Evolutionary conservation across 352 stramenopile species (phyloP).

Genomic region (Pythium monospermum): DNA sequence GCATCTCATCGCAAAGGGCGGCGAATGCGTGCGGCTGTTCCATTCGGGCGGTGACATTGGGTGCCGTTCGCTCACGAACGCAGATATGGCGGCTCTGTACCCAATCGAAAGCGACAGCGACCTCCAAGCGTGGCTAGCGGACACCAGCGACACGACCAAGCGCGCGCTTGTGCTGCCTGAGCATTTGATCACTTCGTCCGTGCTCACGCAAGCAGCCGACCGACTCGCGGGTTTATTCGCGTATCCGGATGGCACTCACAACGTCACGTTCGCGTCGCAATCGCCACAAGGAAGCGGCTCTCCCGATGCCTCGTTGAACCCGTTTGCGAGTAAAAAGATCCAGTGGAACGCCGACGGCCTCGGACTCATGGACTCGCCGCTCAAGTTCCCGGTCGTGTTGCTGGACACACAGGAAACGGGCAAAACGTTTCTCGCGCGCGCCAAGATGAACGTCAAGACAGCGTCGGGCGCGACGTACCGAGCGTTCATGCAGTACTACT

Average conservation of each 20-base stretch:
- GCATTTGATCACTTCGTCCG: constrained; percentile 38
- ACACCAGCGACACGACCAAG: constrained; percentile 25
- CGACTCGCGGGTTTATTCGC: constrained; percentile 56
- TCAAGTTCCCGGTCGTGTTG: constrained; percentile 71
- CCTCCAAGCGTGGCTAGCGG: constrained; percentile 37
- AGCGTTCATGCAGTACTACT: constrained; percentile 83
- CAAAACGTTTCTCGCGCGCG: constrained; percentile 43
- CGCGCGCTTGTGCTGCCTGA: constrained; percentile 68
- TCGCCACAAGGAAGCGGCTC: constrained; percentile 64
- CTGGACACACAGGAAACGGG: constrained; percentile 35
- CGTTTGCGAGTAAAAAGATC: constrained; percentile 47
- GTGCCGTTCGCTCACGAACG: constrained; percentile 46
- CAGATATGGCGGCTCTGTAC: constrained; percentile 54
- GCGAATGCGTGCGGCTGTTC: constrained; percentile 76
- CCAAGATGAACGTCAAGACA: constrained; percentile 47
- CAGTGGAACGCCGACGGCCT: constrained; percentile 63
- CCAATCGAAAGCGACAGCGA: constrained; percentile 39
- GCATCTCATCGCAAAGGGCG: constrained; percentile 52
- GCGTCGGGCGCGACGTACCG: constrained; percentile 52
- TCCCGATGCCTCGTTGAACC: constrained; percentile 60
- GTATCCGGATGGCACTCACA: constrained; percentile 39
- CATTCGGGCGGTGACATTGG: constrained; percentile 62
- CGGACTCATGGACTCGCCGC: constrained; percentile 29
- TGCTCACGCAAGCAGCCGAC: constrained; percentile 21
- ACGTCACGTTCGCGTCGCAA: constrained; percentile 41